phyloP scores from a whole-genome alignment of 2,329 filamentous ascomycete genomes.

The Acrodontium crateriforme region DNA sequence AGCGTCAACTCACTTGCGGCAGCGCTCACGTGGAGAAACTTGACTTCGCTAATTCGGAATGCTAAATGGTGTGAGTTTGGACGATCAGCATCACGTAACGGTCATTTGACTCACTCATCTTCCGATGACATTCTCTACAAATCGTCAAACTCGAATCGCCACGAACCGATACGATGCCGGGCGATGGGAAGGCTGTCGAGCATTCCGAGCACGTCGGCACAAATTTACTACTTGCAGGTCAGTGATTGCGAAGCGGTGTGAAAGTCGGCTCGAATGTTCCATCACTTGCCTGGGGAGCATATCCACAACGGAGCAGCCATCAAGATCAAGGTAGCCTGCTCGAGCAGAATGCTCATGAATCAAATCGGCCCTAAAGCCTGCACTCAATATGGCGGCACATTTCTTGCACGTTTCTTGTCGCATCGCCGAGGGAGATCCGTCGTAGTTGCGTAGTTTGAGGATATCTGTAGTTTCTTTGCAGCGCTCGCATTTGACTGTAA shows the following conservation, averaged over 20 bases:
- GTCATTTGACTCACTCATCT: conserved; percentile 44
- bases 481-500: conserved; percentile 64
- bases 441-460: conserved; percentile 45
- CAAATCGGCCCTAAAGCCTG: conserved; percentile 45
- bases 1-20: conserved; percentile 23
- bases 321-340: conserved; percentile 64
- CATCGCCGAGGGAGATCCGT: conserved; percentile 26
- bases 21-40: conserved; percentile 56
- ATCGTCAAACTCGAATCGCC: conserved; percentile 61
- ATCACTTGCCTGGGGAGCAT: conserved; percentile 51
- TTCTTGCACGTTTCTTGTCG: conserved; percentile 40
- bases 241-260: not conserved
- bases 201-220: conserved; percentile 64
- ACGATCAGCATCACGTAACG: not conserved
- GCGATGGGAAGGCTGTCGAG: conserved; percentile 48
- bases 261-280: not conserved
- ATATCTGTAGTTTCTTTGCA: conserved; percentile 64
- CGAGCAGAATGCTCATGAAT: conserved; percentile 61
- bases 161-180: conserved; percentile 57
- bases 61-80: conserved; percentile 21
- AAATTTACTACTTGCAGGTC: conserved; percentile 46
- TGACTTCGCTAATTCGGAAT: conserved; percentile 64
- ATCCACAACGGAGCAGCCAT: conserved; percentile 60
- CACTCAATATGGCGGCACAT: conserved; percentile 36
- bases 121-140: conserved; percentile 65